phyloP scores from a whole-genome alignment of 371 early-diverging fungal genomes.

The Mortierella sp. region DNA sequence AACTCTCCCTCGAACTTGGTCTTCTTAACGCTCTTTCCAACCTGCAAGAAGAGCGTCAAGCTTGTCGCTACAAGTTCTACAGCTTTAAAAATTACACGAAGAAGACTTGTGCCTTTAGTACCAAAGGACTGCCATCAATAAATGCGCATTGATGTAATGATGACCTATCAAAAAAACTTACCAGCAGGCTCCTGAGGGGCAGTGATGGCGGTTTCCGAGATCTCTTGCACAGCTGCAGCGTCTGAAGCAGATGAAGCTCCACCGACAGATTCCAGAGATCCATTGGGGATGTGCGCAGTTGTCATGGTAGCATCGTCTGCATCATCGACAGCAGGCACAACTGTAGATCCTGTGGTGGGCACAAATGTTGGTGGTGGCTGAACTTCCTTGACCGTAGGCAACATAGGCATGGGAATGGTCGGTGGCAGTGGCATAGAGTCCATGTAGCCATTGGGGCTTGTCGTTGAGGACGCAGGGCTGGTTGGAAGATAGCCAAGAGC shows the following conservation, averaged over 20 bases:
- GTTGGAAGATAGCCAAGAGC: neutral
- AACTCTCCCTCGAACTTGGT: constrained; percentile 68
- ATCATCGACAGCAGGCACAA: neutral
- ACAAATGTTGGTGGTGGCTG: neutral
- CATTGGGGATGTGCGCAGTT: constrained; percentile 5
- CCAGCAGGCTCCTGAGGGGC: constrained; percentile 10
- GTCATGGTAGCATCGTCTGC: constrained; percentile 7
- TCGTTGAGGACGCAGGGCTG: neutral
- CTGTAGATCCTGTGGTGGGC: neutral
- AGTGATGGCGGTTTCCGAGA: neutral
- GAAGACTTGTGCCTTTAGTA: neutral
- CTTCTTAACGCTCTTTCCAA: constrained; percentile 66
- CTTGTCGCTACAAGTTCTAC: constrained; percentile 25
- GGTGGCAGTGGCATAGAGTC: constrained; percentile 26
- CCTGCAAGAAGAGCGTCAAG: constrained; percentile 65
- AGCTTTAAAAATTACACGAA: neutral
- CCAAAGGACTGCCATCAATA: neutral
- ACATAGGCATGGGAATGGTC: constrained; percentile 18
- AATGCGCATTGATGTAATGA: neutral
- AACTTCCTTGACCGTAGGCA: neutral
- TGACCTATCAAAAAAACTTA: neutral
- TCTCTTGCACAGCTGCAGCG: neutral
- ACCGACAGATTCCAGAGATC: neutral
- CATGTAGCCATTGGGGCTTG: constrained; percentile 7
- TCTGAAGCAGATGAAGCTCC: neutral